Evolutionary conservation across 768 basidiomycete genomes (phyloP).

Genomic region (Lactarius sanguifluus): DNA sequence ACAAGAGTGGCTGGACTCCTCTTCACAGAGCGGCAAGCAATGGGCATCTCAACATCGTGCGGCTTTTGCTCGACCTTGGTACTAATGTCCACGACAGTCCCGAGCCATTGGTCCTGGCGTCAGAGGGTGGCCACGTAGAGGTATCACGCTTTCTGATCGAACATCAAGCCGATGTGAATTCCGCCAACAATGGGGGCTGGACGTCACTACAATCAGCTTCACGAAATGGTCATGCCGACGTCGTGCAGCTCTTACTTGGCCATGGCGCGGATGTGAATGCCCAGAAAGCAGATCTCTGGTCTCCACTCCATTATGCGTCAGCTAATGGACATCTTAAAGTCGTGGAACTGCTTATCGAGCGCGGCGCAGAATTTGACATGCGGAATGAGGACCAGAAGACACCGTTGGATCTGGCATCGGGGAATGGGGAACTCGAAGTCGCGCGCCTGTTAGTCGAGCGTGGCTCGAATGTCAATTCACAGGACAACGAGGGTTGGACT

Average conservation of each 20-base stretch:
- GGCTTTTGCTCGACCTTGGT: neutral
- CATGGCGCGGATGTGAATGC: neutral
- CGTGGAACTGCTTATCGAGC: neutral
- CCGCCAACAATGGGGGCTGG: too few relatives aligned
- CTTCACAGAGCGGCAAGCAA: neutral
- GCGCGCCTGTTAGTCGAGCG: neutral
- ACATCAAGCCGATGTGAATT: too few relatives aligned
- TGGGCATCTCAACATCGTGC: neutral
- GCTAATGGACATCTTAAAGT: neutral
- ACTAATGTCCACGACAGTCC: neutral
- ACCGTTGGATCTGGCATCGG: neutral
- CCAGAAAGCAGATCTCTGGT: neutral
- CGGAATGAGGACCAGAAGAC: neutral
- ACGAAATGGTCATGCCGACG: too few relatives aligned
- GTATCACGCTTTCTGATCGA: neutral
- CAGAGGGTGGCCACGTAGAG: neutral
- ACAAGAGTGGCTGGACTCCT: neutral
- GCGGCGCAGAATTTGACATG: neutral
- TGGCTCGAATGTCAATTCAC: neutral
- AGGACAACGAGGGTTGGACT: neutral
- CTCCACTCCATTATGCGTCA: neutral
- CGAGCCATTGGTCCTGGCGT: constrained; percentile 6
- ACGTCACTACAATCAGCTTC: too few relatives aligned
- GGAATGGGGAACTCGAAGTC: neutral
- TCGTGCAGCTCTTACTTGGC: too few relatives aligned